phyloP scores from a whole-genome alignment of 371 early-diverging fungal species.

The Saksenaea oblongispora region DNA sequence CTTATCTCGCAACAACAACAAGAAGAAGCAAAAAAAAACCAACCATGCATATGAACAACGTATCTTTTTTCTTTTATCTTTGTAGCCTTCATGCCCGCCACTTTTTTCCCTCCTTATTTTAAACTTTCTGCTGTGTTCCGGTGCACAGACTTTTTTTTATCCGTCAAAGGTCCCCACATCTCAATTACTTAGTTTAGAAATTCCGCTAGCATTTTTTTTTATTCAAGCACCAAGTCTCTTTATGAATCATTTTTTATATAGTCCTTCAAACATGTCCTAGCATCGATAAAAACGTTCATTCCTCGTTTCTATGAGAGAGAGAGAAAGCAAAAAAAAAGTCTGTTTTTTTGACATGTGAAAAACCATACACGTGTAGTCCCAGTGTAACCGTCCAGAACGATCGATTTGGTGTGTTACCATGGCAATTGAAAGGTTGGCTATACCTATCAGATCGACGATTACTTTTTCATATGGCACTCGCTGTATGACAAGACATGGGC shows the following conservation, averaged over 20 bases:
- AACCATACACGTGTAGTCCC: background rate
- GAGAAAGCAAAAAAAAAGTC: conserved; percentile 6
- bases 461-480: background rate
- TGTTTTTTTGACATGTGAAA: conserved; percentile 4
- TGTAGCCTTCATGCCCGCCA: conserved; percentile 4
- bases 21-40: background rate
- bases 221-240: background rate
- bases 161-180: conserved; percentile 6
- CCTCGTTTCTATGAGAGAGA: background rate
- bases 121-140: conserved; percentile 6
- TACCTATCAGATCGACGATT: background rate
- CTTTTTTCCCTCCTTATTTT: background rate
- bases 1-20: background rate
- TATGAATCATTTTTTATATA: too few relatives aligned
- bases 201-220: conserved; percentile 1
- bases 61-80: background rate
- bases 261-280: background rate
- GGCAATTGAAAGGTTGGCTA: background rate
- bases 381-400: background rate
- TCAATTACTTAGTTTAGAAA: conserved; percentile 3
- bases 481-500: background rate
- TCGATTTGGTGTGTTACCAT: background rate
- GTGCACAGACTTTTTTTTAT: conserved; percentile 6
- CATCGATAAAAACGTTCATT: background rate
- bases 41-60: conserved; percentile 3